phyloP scores from a whole-genome alignment of 441 rosid species.

The Erodium moschatum region DNA sequence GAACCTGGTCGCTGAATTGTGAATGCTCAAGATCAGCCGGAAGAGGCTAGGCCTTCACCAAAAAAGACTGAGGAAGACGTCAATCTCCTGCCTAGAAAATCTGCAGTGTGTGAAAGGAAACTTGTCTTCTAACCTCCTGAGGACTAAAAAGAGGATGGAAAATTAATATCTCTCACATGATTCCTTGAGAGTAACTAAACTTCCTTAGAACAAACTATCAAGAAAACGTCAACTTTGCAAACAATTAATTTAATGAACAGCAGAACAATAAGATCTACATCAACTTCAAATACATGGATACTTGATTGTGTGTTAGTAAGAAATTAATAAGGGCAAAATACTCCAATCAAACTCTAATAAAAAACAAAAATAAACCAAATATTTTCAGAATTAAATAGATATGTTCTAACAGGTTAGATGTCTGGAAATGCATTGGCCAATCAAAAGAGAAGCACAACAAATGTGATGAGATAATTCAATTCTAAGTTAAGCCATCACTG shows the following conservation, averaged over 20 bases:
- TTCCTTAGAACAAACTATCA: background rate
- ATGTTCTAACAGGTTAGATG: background rate
- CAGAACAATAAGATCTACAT: background rate
- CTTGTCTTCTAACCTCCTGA: background rate
- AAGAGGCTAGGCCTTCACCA: conserved; percentile 22
- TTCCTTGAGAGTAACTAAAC: background rate
- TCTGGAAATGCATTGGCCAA: background rate
- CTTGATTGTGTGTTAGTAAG: background rate
- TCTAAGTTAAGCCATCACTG: background rate
- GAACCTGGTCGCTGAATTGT: conserved; percentile 61
- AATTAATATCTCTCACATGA: background rate
- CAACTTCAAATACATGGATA: background rate
- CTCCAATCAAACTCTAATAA: background rate
- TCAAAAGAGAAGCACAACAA: background rate
- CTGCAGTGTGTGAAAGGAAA: background rate
- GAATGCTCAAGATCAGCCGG: conserved; percentile 23
- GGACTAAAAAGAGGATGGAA: background rate
- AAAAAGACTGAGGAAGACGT: background rate
- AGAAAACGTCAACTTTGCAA: background rate
- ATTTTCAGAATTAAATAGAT: background rate
- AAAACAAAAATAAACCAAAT: background rate
- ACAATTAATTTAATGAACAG: background rate
- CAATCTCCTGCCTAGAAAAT: background rate
- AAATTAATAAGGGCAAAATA: background rate
- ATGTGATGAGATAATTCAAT: background rate